These are phyloP conservation scores for Apiospora koreana DNA, from an alignment of 2,329 filamentous ascomycete genomes.

Conservation along the genomic window DNA sequence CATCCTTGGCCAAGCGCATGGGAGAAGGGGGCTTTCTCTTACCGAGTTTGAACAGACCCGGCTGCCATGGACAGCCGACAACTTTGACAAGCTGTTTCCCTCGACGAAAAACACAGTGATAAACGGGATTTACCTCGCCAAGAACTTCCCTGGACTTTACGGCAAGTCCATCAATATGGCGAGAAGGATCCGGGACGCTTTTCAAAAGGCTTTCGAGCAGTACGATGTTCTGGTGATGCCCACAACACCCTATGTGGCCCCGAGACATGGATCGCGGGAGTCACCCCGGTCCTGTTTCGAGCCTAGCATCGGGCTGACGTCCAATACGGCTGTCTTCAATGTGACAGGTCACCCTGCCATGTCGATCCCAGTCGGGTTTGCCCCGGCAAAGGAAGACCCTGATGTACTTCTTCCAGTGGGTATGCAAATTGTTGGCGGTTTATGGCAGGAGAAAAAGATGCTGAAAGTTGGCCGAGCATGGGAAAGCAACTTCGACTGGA, in stretches of 20 bases:
- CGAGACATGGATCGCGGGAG: conserved; percentile 29
- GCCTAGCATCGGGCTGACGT: conserved; percentile 53
- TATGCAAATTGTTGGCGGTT: conserved; percentile 55
- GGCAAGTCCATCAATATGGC: conserved; percentile 51
- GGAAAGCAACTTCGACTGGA: conserved; percentile 49
- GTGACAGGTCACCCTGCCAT: conserved; percentile 58
- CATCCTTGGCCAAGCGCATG: conserved; percentile 44
- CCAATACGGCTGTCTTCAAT: conserved; percentile 59
- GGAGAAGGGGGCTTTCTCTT: conserved; percentile 49
- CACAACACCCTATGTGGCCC: conserved; percentile 34
- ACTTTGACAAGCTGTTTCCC: conserved; percentile 52
- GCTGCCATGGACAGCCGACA: conserved; percentile 45
- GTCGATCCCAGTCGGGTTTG: conserved; percentile 50
- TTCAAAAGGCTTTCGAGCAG: conserved; percentile 39
- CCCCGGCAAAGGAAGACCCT: conserved; percentile 39
- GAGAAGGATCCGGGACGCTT: conserved; percentile 47
- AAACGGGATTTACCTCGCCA: conserved; percentile 48
- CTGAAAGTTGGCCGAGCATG: conserved; percentile 46
- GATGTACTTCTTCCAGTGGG: conserved; percentile 48
- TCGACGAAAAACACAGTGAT: conserved; percentile 57
- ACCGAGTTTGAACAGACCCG: conserved; percentile 51
- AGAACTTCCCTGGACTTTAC: conserved; percentile 46
- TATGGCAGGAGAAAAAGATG: conserved; percentile 51
- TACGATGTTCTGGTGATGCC: conserved; percentile 51
- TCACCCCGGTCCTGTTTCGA: conserved; percentile 46